These are phyloP conservation scores for Fusarium brevicatenulatum DNA, from an alignment of 2,329 filamentous ascomycete genomes.

Conservation along the genomic window DNA sequence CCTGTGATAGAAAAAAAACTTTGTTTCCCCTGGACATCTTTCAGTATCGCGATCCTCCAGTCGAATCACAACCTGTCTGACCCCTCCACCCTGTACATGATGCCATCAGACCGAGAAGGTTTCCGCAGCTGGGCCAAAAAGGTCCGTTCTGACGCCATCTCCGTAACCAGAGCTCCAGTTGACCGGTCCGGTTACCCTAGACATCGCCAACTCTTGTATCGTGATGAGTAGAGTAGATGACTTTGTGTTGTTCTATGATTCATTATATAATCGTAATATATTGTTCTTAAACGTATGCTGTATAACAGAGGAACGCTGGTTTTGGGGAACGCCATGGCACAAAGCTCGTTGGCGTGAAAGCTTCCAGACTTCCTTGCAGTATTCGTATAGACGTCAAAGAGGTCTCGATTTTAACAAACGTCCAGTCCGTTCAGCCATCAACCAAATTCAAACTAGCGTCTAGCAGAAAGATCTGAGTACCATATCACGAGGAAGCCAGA, in stretches of 20 bases:
- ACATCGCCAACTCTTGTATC: not conserved
- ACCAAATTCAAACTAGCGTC: conserved; percentile 12
- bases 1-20: conserved; percentile 3
- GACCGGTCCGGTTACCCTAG: conserved; percentile 35
- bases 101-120: conserved; percentile 28
- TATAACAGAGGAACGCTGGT: no score
- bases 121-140: conserved; percentile 16
- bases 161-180: conserved; percentile 21
- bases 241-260: not conserved
- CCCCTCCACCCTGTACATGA: conserved; percentile 34
- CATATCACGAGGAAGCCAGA: conserved; percentile 15
- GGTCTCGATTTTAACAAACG: not conserved
- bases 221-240: not conserved
- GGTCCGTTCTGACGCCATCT: conserved; percentile 42
- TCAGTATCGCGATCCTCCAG: conserved; percentile 15
- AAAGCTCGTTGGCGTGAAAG: not conserved
- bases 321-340: not conserved
- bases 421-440: not conserved
- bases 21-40: conserved; percentile 32
- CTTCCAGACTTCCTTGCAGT: not conserved
- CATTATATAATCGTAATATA: not conserved
- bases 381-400: not conserved
- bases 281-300: not conserved
- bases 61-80: conserved; percentile 35
- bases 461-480: conserved; percentile 7